Evolutionary conservation across 2,329 filamentous ascomycete species (phyloP), one percentile per base, ranked within the genome.

Genomic region (Fusarium aywerte): DNA sequence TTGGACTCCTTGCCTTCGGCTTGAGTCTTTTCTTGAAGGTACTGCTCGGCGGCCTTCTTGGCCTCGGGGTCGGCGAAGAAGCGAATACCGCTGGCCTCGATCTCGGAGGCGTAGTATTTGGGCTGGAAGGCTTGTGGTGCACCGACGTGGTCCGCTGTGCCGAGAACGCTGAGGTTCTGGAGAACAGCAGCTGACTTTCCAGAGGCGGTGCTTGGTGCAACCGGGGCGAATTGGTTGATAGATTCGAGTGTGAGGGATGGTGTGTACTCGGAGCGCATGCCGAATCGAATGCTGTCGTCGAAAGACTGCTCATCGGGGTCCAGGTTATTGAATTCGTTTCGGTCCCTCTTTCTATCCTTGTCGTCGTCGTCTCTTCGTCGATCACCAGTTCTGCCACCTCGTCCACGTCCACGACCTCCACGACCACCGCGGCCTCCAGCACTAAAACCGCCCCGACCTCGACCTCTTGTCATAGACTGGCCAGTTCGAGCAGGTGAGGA

Each of bases 111-210:
- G 53, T 75, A 73, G 65, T 73, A 68, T 15, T 69, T 65, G n/a
- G 74, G 59, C 58, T 76, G 73, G 58, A 78, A 67, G 6, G 66
- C 59, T 62, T 74, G 70, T 44, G 75, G 72, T 38, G 69, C 62
- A 53, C 76, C 76, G 38, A 79, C 69, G 35, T 71, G 73, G 36
- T 79, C 78, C 11, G 75, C 76, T n/a, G 74, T 73, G 38, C 74
- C 77, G 18, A 82, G 70, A 8, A 75, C 67, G 43, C 75, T 76
- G 48, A 81, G 75, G 51, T 74, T 79, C 59, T 76, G 70, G 57
- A 81, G 59, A 33, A 80, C 76, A 16, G 76, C 71, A 8, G 78
- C 77, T 39, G 68, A 64, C 16, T 73, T 74, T 47, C 77, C 73
- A 21, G 73, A 64, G 7, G 66, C 33, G 16, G 70, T 71, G 27